Evolutionary conservation across 768 basidiomycete genomes (phyloP).

Genomic region (Serendipita sp.): DNA sequence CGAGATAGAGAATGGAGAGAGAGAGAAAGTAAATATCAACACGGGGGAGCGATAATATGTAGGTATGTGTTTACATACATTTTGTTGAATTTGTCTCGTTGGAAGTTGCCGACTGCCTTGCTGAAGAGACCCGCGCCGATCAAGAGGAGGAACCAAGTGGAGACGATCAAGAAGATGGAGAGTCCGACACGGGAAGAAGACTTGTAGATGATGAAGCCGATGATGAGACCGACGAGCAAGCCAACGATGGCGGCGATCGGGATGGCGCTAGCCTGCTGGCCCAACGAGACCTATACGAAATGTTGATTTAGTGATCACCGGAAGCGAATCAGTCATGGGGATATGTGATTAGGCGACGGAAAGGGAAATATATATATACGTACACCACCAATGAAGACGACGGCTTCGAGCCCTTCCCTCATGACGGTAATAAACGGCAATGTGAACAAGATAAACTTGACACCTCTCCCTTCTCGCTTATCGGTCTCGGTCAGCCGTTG

Average conservation of each 20-base stretch:
- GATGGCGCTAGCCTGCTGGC: slow-evolving; percentile 65
- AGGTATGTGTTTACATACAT: too few species aligned
- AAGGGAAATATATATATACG: slow-evolving; percentile 10
- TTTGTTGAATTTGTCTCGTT: slow-evolving; percentile 47
- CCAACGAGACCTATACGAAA: slow-evolving; percentile 44
- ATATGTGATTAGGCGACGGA: background rate
- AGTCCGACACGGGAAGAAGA: slow-evolving; percentile 65
- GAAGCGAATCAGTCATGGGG: background rate
- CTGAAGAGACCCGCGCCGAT: slow-evolving; percentile 91
- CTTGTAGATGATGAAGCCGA: slow-evolving; percentile 64
- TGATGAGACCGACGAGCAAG: slow-evolving; percentile 54
- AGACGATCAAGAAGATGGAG: slow-evolving; percentile 74
- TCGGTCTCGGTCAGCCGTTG: slow-evolving; percentile 6
- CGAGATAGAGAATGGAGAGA: background rate
- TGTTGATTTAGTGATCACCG: too few species aligned
- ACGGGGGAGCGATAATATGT: background rate
- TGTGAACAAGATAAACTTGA: slow-evolving; percentile 79
- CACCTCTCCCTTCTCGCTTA: slow-evolving; percentile 34
- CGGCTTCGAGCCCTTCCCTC: slow-evolving; percentile 85
- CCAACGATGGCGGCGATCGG: slow-evolving; percentile 85
- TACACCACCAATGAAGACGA: slow-evolving; percentile 84
- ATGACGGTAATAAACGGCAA: slow-evolving; percentile 85
- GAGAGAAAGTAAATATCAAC: slow-evolving; percentile 3
- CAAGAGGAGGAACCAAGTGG: slow-evolving; percentile 83
- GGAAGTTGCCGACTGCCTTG: slow-evolving; percentile 56